These are phyloP conservation scores for Pterocarpus macrocarpus DNA, from an alignment of 306 rosid genomes.

Conservation along the genomic window DNA sequence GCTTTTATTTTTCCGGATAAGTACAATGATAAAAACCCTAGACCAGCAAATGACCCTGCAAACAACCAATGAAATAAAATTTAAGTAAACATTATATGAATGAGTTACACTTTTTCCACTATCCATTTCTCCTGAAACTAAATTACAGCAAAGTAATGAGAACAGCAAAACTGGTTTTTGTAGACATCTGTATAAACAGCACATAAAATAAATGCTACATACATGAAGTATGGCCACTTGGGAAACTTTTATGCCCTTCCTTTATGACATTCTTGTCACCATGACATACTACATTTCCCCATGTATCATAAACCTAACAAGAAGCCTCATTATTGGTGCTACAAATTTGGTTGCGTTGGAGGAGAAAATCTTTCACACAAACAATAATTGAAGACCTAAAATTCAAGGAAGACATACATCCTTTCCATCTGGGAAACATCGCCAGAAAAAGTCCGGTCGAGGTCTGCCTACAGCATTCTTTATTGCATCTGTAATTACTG, in stretches of 20 bases:
- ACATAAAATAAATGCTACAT: conserved; percentile 43
- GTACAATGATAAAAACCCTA: conserved; percentile 82
- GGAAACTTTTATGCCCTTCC: conserved; percentile 97
- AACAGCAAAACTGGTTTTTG: conserved; percentile 3
- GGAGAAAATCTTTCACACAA: conserved; percentile 25
- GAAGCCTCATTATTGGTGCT: conserved; percentile 15
- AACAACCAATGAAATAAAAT: conserved; percentile 5
- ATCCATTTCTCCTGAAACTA: conserved; percentile 29
- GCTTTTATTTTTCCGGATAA: conserved; percentile 80
- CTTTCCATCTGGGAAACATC: conserved; percentile 97
- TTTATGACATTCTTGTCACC: conserved; percentile 69
- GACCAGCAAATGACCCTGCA: conserved; percentile 95
- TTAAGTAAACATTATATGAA: background rate
- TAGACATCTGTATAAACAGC: background rate
- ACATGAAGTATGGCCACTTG: conserved; percentile 95
- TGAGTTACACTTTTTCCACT: conserved; percentile 26
- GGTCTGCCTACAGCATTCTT: conserved; percentile 94
- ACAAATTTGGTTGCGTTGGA: background rate
- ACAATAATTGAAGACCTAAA: conserved; percentile 8
- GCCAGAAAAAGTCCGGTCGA: conserved; percentile 96
- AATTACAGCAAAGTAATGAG: background rate
- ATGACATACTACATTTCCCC: conserved; percentile 83
- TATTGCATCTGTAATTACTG: conserved; percentile 76
- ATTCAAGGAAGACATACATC: conserved; percentile 66
- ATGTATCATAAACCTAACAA: conserved; percentile 71